phyloP scores from a whole-genome alignment of 2,329 filamentous ascomycete genomes.

The Hymenoscyphus scutula region DNA sequence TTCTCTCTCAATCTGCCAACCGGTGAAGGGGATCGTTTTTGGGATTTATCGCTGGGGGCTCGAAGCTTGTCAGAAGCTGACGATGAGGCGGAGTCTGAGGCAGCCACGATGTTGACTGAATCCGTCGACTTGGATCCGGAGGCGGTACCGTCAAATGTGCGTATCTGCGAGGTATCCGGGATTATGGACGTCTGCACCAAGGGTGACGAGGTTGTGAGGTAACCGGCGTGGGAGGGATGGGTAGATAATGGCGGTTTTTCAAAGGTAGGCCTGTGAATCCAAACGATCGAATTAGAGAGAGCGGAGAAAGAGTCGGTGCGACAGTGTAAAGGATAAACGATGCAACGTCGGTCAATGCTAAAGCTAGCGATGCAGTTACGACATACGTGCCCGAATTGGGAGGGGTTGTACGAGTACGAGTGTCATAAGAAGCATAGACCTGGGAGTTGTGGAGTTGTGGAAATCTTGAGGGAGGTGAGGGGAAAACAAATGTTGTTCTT shows the following conservation, averaged over 20 bases:
- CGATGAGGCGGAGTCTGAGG: constrained; percentile 34
- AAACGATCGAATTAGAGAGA: constrained; percentile 22
- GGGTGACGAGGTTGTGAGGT: constrained; percentile 67
- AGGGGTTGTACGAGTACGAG: neutral
- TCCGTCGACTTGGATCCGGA: constrained; percentile 41
- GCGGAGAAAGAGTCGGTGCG: constrained; percentile 7
- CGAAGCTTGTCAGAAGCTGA: constrained; percentile 40
- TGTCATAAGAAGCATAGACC: neutral
- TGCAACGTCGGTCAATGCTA: constrained; percentile 17
- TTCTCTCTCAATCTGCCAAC: constrained; percentile 69
- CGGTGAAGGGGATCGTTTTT: constrained; percentile 65
- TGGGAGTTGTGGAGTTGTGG: neutral
- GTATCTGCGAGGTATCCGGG: constrained; percentile 38
- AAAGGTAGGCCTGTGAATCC: constrained; percentile 25
- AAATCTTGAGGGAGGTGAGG: neutral
- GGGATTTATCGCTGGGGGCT: constrained; percentile 43
- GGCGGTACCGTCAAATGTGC: constrained; percentile 36
- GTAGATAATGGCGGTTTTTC: constrained; percentile 52
- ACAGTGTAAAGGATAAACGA: constrained; percentile 13
- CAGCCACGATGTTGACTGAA: constrained; percentile 28
- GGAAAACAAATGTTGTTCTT: neutral
- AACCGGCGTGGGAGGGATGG: constrained; percentile 64
- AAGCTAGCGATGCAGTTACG: neutral
- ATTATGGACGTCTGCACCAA: constrained; percentile 58
- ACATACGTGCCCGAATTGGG: neutral